A percentile compares a stretch with the other conserved stretches of the same genome.
Evolutionary conservation across 208 protist genomes (phyloP).

Genomic region (Acanthamoeba quina): DNA sequence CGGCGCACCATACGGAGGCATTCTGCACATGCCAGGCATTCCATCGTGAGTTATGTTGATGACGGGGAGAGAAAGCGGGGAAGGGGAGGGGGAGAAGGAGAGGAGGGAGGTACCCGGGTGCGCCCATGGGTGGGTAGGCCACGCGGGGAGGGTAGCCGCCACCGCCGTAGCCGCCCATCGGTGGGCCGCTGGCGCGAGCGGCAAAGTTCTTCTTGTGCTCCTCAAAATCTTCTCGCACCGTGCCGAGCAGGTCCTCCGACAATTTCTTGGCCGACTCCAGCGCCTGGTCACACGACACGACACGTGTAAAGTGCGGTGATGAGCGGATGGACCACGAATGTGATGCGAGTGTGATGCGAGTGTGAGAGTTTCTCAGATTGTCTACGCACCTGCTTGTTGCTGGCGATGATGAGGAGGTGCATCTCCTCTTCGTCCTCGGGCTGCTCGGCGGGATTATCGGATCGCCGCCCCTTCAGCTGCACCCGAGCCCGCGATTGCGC

Average conservation of each 20-base stretch:
- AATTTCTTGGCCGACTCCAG: constrained; percentile 8
- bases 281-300: neutral
- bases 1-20: constrained; percentile 21
- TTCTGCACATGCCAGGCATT: neutral
- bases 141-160: neutral
- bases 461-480: constrained; percentile 33
- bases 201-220: constrained; percentile 39
- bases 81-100: neutral
- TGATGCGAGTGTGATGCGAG: too few relatives aligned
- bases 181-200: neutral
- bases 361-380: too few relatives aligned
- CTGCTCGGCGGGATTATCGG: neutral
- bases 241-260: constrained; percentile 8
- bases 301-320: neutral
- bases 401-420: constrained; percentile 23
- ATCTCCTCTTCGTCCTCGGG: constrained; percentile 38
- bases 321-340: neutral
- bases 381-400: neutral
- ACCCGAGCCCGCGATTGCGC: neutral
- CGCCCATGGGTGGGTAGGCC: neutral
- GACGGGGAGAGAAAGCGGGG: neutral
- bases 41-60: neutral
- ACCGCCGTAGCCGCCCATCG: neutral
- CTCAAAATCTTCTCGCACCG: constrained; percentile 45
- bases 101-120: neutral